Percentiles rank a stretch among this genome's conserved stretches.
Conservation (phyloP, 2,329 filamentous ascomycete genomes). For the Diplodia corticola region DNA sequence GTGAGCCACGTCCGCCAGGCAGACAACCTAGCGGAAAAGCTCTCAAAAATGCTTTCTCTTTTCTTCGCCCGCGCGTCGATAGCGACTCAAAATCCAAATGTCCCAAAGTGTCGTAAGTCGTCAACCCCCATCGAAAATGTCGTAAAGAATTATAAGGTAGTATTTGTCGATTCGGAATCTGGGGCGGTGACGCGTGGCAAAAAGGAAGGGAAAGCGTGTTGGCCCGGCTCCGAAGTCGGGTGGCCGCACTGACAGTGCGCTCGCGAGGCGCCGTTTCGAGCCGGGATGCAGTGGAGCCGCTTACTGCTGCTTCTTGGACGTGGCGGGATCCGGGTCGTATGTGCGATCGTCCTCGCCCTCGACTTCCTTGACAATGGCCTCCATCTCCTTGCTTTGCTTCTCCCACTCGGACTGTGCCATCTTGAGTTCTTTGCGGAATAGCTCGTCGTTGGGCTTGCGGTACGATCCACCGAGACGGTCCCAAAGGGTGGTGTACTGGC, state of each 20-base stretch:
- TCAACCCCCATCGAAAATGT: neutral
- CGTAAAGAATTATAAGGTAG: conserved; percentile 11
- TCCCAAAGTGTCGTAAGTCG: conserved; percentile 1
- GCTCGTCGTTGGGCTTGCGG: conserved; percentile 77
- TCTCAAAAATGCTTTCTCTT: neutral
- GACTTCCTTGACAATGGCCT: conserved; percentile 73
- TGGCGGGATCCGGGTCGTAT: conserved; percentile 39
- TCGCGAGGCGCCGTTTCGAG: neutral
- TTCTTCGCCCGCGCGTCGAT: neutral
- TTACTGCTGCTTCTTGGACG: conserved; percentile 45
- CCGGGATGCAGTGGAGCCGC: neutral
- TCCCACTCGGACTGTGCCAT: conserved; percentile 80
- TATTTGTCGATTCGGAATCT: neutral
- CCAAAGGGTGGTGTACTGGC: conserved; percentile 91
- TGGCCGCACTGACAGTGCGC: conserved; percentile 18
- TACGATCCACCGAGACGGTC: conserved; percentile 87
- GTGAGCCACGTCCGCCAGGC: conserved; percentile 6
- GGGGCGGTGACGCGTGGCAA: conserved; percentile 2
- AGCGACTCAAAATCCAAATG: neutral
- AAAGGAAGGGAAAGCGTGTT: neutral
- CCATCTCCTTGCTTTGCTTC: conserved; percentile 73
- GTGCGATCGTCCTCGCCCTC: conserved; percentile 56
- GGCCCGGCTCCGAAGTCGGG: neutral
- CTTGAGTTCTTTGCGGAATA: conserved; percentile 83
- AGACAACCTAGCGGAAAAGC: neutral